Percentiles rank a stretch among this genome's conserved stretches.
Evolutionary conservation across 768 basidiomycete genomes (phyloP).

Genomic region (Cystofilobasidium macerans): DNA sequence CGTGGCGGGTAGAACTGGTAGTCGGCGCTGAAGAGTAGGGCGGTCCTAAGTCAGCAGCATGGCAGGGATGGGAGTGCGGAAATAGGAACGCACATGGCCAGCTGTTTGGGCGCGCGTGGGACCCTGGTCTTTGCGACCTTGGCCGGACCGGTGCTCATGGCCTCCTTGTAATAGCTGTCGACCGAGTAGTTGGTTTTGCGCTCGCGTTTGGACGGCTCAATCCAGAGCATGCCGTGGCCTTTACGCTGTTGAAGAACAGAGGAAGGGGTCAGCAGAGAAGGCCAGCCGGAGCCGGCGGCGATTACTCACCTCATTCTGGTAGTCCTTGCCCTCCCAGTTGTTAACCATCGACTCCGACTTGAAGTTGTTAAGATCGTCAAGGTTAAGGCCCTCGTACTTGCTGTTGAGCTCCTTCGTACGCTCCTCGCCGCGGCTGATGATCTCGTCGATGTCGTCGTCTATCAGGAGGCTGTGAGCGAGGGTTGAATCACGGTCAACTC

Average conservation of each 20-base stretch:
- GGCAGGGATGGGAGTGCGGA: not conserved
- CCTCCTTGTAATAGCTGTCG: conserved; percentile 89
- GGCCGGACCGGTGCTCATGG: conserved; percentile 62
- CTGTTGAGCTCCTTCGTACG: conserved; percentile 74
- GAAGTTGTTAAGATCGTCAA: conserved; percentile 95
- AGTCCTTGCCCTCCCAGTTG: conserved; percentile 94
- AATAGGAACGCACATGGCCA: conserved; percentile 53
- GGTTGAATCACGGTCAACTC: not conserved
- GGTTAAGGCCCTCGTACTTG: conserved; percentile 83
- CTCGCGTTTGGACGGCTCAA: conserved; percentile 81
- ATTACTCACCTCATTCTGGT: conserved; percentile 54
- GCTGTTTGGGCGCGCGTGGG: conserved; percentile 77
- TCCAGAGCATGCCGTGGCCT: conserved; percentile 41
- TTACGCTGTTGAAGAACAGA: conserved; percentile 24
- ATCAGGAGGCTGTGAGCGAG: conserved; percentile 49
- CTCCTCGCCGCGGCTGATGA: conserved; percentile 82
- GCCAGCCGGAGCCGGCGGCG: not conserved
- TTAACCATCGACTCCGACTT: conserved; percentile 83
- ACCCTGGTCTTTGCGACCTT: conserved; percentile 64
- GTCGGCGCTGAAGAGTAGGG: conserved; percentile 54
- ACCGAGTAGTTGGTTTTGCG: conserved; percentile 79
- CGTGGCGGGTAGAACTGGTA: conserved; percentile 91
- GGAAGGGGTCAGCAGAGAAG: not conserved
- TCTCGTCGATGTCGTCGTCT: conserved; percentile 84
- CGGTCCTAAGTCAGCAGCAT: not conserved